Evolutionary conservation across 306 rosid genomes (phyloP).

Genomic region (Quercus parvula): DNA sequence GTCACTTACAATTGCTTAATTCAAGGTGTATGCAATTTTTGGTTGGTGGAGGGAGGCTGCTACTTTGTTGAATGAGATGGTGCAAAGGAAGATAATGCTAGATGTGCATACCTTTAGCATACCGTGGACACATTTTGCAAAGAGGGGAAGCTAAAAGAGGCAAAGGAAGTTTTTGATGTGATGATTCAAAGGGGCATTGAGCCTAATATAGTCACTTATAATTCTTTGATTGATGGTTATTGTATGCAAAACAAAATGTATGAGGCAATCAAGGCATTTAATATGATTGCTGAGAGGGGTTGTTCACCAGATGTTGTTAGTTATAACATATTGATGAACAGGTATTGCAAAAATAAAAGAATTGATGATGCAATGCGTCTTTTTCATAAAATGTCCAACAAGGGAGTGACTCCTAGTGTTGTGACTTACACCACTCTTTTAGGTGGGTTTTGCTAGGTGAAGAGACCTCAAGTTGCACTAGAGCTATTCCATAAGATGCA

Average conservation of each 20-base stretch:
- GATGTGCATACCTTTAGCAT: slow-evolving; percentile 25
- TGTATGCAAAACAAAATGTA: slow-evolving; percentile 26
- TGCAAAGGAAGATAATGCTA: slow-evolving; percentile 11
- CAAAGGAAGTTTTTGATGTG: slow-evolving; percentile 8
- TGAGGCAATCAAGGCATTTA: slow-evolving; percentile 8
- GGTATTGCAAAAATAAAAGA: slow-evolving; percentile 21
- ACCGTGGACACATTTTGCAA: slow-evolving; percentile 22
- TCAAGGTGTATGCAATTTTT: slow-evolving; percentile 17
- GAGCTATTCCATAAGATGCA: too few species aligned
- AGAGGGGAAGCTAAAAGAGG: slow-evolving; percentile 25
- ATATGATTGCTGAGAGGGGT: slow-evolving; percentile 13
- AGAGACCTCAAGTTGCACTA: too few species aligned
- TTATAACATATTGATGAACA: slow-evolving; percentile 26
- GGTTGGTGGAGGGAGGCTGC: slow-evolving; percentile 23
- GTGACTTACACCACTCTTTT: too few species aligned
- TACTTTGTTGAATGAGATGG: slow-evolving; percentile 29
- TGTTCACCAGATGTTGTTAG: slow-evolving; percentile 22
- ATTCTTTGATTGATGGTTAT: slow-evolving; percentile 29
- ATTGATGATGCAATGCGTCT: slow-evolving; percentile 26
- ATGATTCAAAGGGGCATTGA: slow-evolving; percentile 19
- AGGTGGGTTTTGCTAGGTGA: too few species aligned
- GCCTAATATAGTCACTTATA: slow-evolving; percentile 37
- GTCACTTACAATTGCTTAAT: slow-evolving; percentile 34
- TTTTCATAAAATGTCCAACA: slow-evolving; percentile 26
- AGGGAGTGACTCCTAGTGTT: slow-evolving; percentile 24